Evolutionary conservation across 805 yeast species (phyloP), one percentile per base, ranked within the genome.

Genomic region (Citeromyces matritensis): DNA sequence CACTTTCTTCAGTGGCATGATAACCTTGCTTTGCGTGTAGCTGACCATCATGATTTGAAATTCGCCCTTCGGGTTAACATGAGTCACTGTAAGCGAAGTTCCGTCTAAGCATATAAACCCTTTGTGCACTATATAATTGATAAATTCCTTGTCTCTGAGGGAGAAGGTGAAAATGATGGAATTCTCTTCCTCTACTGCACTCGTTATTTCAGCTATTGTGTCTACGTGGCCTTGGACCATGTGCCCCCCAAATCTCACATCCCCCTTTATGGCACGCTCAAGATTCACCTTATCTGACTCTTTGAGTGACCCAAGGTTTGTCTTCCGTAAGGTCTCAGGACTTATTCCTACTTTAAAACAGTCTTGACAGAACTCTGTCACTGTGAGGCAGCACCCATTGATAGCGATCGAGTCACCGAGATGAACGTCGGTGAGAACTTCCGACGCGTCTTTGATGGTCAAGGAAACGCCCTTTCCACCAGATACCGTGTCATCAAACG

Each of bases 201-300:
- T 50, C 2, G 65, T 63, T 26, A 88, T 77, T 24, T 49, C 52
- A 2, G 95, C 95, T 24, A 77, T 65, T 0, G 95, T 82, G 50
- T 91, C 99, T 19, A 91, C 84, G 57, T 91, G 99, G 5, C 98
- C 99, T 46, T 91, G 98, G 3, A 91, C 99, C 39, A 88, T 71
- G 53, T 91, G 99, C 1, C 99, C 99, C 15, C 99, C 99, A 45
- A 86, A 72, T 39, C 98, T 63, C 5, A 74, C 82, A 33, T 81
- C 83, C 9, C 60, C 63, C 2, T 74, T 61, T 23, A 91, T 84
- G 0, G 99, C 99, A 36, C 99, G 64, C 52, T 91, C 99, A 38
- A 88, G 60, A 49, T 91, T 88, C 13, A 91, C 95, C 36, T 62
- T 64, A 12, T 67, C 50, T 2, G 83, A 86, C 2, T 35, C 30